Base-by-base conservation (phyloP, 768 basidiomycete species). In the Suillus ampliporus region DNA sequence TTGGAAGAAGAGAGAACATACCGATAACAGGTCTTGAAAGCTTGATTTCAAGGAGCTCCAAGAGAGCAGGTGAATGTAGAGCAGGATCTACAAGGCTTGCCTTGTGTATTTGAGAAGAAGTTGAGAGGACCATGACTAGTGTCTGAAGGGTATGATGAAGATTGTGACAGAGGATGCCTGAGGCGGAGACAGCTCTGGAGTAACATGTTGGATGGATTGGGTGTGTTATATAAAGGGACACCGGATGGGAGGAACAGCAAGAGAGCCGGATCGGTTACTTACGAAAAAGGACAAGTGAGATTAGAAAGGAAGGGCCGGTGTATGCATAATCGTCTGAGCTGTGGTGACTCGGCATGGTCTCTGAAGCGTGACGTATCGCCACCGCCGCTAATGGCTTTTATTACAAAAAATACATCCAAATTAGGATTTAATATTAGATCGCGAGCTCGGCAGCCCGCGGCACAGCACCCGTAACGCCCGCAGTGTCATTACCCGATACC, bases 11-110 rank as follows among this genome's bases (percentile, higher is more conserved):
- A 15, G 51, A 28, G 5, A 4, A 83, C 88, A 50, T 67, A 92
- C 91, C 89, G 58, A 90, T 85, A 72, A 92, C 74, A 35, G 82
- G 80, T 57, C 80, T 77, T 57, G 86, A 80, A 63, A 91, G 76
- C 76, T 89, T 86, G 69, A 88, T 74, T 67, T 88, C 85, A 67
- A 91, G 77, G 66, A 93, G 85, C 72, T 90, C 82, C 59, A 91
- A 80, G 54, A 91, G 82, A 15, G 84, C 88, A 15, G 86, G 85
- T 1, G 86, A 85, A 73, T 92, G 91, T 0, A 77, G 71, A 0
- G 86, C 72, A 19, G 89, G 80, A 76, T 90, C 85, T 54, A 91
- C 85, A 72, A 91, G 86, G 65, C 78, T 80, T 1, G 83, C 82
- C 13, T 72, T 75, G 74, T 84, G 83, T 31, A 83, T 50, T 11